Evolutionary conservation across 2,329 filamentous ascomycete genomes (phyloP).

Genomic region (Botrytis elliptica): DNA sequence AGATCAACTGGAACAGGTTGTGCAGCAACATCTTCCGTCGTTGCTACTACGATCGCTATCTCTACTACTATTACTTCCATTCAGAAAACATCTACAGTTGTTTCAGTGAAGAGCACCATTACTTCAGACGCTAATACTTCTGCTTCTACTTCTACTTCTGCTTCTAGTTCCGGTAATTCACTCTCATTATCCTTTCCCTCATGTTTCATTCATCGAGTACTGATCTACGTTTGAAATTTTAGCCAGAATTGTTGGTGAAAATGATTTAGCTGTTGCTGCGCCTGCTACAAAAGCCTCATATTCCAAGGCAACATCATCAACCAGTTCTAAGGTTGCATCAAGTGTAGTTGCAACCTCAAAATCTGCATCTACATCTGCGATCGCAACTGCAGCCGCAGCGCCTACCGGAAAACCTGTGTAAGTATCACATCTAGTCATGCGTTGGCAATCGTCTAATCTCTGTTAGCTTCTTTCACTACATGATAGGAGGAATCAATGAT

Average conservation of each 20-base stretch:
- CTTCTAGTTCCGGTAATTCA: background rate
- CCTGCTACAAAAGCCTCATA: background rate
- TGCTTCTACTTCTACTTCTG: background rate
- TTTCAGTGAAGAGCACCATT: background rate
- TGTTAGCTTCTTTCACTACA: conserved; percentile 24
- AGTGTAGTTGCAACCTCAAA: background rate
- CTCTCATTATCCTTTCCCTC: too few species aligned
- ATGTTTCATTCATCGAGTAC: background rate
- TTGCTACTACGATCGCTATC: background rate
- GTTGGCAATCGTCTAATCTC: background rate
- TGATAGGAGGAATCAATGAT: conserved; percentile 24
- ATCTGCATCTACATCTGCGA: background rate
- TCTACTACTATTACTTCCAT: background rate
- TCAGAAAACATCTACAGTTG: background rate
- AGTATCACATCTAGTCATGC: background rate
- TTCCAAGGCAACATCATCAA: background rate
- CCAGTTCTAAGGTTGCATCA: background rate
- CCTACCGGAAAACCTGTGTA: conserved; percentile 22
- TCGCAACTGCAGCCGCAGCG: background rate
- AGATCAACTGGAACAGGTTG: conserved; percentile 12
- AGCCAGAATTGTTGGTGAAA: background rate
- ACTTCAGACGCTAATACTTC: background rate
- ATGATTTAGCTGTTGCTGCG: background rate
- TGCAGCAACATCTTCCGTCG: background rate
- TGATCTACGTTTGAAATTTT: background rate